A percentile compares a stretch with the other conserved stretches of the same genome.
Conservation (phyloP, 2,329 filamentous ascomycete genomes). For the Lachnellula occidentalis region DNA sequence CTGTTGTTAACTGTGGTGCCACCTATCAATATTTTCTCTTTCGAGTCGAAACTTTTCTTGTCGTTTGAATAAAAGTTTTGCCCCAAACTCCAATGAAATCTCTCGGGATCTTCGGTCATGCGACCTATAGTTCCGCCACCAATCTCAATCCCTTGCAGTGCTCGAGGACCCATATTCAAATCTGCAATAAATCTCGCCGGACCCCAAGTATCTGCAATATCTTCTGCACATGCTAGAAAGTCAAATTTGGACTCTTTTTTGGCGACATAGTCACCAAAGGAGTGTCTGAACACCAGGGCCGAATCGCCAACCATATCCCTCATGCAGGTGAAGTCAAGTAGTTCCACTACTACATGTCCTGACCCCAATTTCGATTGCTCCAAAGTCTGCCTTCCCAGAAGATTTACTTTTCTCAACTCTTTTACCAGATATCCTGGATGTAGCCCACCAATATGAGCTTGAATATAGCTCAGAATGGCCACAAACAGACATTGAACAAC, state of each 20-base stretch:
- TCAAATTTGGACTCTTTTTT: not conserved
- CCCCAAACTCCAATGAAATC: conserved; percentile 10
- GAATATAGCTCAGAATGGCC: conserved; percentile 6
- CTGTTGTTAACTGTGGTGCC: not conserved
- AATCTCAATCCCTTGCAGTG: not conserved
- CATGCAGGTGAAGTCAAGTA: conserved; percentile 12
- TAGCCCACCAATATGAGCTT: conserved; percentile 11
- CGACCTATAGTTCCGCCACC: not conserved
- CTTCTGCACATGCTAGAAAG: conserved; percentile 11
- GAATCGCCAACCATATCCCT: conserved; percentile 6
- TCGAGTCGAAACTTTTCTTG: not conserved
- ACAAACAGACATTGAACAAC: conserved; percentile 5
- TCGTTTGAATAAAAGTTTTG: not conserved
- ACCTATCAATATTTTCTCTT: conserved; percentile 6
- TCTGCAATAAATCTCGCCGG: conserved; percentile 7
- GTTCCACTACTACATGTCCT: not conserved
- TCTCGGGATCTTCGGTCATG: not conserved
- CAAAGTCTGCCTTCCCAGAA: conserved; percentile 2
- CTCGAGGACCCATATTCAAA: not conserved
- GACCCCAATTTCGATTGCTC: not conserved
- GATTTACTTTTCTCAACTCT: not conserved
- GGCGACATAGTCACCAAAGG: not conserved
- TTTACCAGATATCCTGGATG: conserved; percentile 10
- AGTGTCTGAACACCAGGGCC: conserved; percentile 8
- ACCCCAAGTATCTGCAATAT: conserved; percentile 17